Base-by-base conservation (phyloP, 352 stramenopile genomes). In the Pythium sp. region DNA sequence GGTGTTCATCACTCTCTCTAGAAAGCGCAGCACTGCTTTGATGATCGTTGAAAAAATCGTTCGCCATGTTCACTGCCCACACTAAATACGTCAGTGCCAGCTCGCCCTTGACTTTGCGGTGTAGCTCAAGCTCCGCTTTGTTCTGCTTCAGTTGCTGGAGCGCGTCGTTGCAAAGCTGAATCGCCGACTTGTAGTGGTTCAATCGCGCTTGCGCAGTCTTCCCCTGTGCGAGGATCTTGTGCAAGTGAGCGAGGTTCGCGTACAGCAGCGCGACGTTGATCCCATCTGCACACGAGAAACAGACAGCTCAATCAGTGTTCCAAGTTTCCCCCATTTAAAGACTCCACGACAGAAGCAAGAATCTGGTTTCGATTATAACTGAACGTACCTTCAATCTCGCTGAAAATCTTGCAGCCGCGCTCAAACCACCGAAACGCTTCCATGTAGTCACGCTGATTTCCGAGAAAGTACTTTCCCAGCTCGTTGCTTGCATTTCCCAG, bases 401-500 rank as follows among this genome's bases (percentile, higher is more conserved):
- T 81, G 61, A 95, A 95, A 28, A 95, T 83, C 24, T 84, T 80
- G 65, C 86, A 91, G 7, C 87, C 86, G 20, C 86, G 82, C 62
- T 93, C 73, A 70, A 95, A 95, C 87, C 87, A 95, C 15, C 66
- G 64, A 51, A 91, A 95, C 0, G 87, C 86, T 64, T 80, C 69
- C 22, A 80, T 67, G 47, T 89, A 82, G 54, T 89, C 60, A 20
- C 63, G 76, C 1, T 80, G 81, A 0, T 28, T 46, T 1, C 71
- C 77, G 11, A 93, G 67, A 26, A 78, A 92, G 65, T 86, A 86
- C 57, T 95, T 95, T 22, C 86, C 87, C 1, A 92, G 67, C 65
- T 95, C 87, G 63, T 95, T 95, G 46, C 84, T 91, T 1, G 86
- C 80, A 36, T 95, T 95, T n/a, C 87, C 87, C 0, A 95, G 71